These are phyloP conservation scores for Mucor ambiguus DNA, from an alignment of 371 early-diverging fungal genomes.

Conservation along the genomic window DNA sequence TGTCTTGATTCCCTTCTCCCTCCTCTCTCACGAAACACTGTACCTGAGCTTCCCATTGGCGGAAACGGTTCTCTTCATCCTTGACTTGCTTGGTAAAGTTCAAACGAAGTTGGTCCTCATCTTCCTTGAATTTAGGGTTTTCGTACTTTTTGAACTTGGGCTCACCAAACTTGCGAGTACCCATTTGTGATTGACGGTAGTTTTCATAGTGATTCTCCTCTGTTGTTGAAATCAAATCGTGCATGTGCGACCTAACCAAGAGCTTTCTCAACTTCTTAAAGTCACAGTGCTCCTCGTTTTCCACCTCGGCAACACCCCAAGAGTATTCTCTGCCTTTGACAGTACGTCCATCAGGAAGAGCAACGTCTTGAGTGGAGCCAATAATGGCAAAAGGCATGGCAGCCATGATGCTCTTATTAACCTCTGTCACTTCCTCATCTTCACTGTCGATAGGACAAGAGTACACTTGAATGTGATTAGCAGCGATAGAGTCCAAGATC, in stretches of 20 bases:
- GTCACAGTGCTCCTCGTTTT: conserved; percentile 89
- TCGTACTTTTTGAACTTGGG: conserved; percentile 76
- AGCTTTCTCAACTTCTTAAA: conserved; percentile 92
- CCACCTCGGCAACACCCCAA: conserved; percentile 94
- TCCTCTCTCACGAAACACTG: neutral
- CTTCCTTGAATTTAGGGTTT: conserved; percentile 92
- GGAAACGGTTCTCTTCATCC: conserved; percentile 91
- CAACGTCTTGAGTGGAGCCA: conserved; percentile 84
- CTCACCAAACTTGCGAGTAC: conserved; percentile 81
- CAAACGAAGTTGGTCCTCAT: conserved; percentile 89
- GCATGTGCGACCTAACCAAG: conserved; percentile 91
- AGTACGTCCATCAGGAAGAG: conserved; percentile 66
- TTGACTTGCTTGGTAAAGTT: conserved; percentile 95
- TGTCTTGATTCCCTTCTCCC: neutral
- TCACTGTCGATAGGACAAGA: conserved; percentile 80
- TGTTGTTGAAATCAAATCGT: conserved; percentile 86
- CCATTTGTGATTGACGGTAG: conserved; percentile 81
- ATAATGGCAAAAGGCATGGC: conserved; percentile 97
- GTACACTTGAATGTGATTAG: conserved; percentile 78
- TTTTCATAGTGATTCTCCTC: conserved; percentile 91
- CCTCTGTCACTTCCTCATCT: conserved; percentile 73
- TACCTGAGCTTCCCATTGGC: conserved; percentile 93
- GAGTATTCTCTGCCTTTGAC: conserved; percentile 90
- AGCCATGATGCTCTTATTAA: conserved; percentile 79
- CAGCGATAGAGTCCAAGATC: conserved; percentile 74